Conservation (phyloP, 164 flowering plant genomes). For the Taxillus chinensis region DNA sequence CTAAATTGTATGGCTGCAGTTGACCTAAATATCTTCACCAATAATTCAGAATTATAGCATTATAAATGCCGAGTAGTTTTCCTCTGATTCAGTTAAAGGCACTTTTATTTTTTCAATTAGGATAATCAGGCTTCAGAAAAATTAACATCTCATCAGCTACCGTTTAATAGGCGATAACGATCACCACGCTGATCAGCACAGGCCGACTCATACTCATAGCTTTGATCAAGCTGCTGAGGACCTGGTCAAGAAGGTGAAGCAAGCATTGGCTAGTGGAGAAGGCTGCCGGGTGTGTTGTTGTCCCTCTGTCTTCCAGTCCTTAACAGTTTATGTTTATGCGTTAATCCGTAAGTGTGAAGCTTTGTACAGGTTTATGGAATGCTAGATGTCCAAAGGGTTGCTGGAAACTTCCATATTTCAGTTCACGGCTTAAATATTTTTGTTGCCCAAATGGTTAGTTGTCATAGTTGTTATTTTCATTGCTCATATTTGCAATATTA, state of each 20-base stretch:
- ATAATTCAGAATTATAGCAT: too few relatives aligned
- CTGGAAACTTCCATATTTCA: slow-evolving; percentile 97
- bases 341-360: neutral
- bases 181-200: slow-evolving; percentile 33
- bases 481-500: neutral
- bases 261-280: slow-evolving; percentile 76
- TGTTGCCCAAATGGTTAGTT: slow-evolving; percentile 90
- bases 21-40: too few relatives aligned
- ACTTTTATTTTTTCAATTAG: neutral
- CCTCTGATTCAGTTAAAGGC: too few relatives aligned
- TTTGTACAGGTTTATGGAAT: slow-evolving; percentile 81
- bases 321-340: neutral
- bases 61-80: too few relatives aligned
- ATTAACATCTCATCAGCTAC: neutral
- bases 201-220: slow-evolving; percentile 41
- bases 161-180: slow-evolving; percentile 24
- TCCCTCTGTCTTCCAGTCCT: neutral
- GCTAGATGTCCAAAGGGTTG: slow-evolving; percentile 96
- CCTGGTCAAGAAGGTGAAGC: slow-evolving; percentile 73
- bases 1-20: too few relatives aligned
- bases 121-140: neutral
- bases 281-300: slow-evolving; percentile 79
- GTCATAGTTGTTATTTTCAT: slow-evolving; percentile 2
- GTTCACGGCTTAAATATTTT: slow-evolving; percentile 91
- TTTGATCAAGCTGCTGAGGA: slow-evolving; percentile 76